These are phyloP conservation scores for Paramecium biaurelia DNA, from an alignment of 73 alveolate species.

Conservation along the genomic window DNA sequence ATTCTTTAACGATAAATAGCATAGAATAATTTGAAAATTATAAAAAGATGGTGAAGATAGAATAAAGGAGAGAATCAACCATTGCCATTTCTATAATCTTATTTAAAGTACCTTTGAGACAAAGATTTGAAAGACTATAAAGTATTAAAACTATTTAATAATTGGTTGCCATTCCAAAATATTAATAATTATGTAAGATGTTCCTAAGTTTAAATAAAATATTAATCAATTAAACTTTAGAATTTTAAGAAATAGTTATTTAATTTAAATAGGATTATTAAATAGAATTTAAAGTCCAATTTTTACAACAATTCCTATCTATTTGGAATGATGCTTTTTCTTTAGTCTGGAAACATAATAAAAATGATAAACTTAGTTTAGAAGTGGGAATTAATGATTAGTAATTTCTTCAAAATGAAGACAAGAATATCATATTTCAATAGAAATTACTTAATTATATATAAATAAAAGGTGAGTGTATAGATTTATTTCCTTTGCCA, in stretches of 20 bases:
- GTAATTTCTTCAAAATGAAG: neutral
- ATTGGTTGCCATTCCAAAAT: neutral
- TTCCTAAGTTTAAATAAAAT: neutral
- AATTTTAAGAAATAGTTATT: neutral
- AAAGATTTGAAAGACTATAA: neutral
- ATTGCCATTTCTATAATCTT: neutral
- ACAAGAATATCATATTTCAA: neutral
- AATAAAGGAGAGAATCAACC: neutral
- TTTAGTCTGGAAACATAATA: neutral
- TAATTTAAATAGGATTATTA: slow-evolving; percentile 6
- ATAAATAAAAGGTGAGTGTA: neutral
- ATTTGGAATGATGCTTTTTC: neutral
- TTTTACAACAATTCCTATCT: neutral
- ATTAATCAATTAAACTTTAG: neutral
- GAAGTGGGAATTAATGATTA: neutral
- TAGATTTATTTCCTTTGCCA: neutral
- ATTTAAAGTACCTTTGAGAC: neutral
- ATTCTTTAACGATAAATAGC: neutral
- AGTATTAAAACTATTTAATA: neutral
- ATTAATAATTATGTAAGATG: neutral
- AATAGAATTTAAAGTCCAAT: neutral
- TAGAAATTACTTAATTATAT: neutral
- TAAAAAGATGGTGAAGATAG: neutral
- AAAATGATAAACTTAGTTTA: neutral
- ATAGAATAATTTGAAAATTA: neutral